Evolutionary conservation across 208 protist species (phyloP), one percentile per base, ranked within the genome.

Genomic region (Trypanosoma brucei): DNA sequence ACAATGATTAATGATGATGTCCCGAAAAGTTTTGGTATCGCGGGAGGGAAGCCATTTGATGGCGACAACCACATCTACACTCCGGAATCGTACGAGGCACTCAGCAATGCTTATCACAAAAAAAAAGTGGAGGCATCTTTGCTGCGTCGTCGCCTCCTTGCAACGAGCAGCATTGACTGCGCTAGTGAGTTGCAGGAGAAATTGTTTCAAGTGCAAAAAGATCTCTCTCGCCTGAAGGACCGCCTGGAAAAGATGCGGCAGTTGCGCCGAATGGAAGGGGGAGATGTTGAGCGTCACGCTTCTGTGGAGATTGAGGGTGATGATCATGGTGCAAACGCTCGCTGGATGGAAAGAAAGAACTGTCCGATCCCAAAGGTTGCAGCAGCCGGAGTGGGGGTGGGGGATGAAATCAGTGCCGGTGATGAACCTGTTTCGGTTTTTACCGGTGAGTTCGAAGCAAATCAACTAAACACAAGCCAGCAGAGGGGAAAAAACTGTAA

Each of bases 41-140:
- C 55, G 2, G 65, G 61, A 3, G 36, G 54, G 1, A 49, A 53
- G 30, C 50, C 64, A 22, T 53, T 62, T 56, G 70, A 71, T 39
- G 62, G 63, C 38, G 34, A 30, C 14, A 51, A 50, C 8, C 40
- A 34, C 6, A 42, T 2, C 3, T 88, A 81, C 61, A 77, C 82
- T 64, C 71, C 76, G 39, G 62, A 75, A 37, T 65, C 62, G 45
- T 89, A 86, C 49, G 84, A 92, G 50, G 66, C 75, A 50, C 66
- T 91, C 30, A 75, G 78, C 30, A 86, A 78, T 59, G 86, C 81
- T 35, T 95, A 92, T 63, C 86, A 93, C 80, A 86, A 88, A 62
- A 74, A 75, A 55, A 92, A 93, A 62, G 86, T 95, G 9, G 86
- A 95, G 62, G 78, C 85, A 49, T 90, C 89, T 37, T 67, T 88